A percentile compares a stretch with the other conserved stretches of the same genome.
These are phyloP conservation scores for Backusella mclennaniae DNA, from an alignment of 192 early-diverging fungal species.

Conservation along the genomic window DNA sequence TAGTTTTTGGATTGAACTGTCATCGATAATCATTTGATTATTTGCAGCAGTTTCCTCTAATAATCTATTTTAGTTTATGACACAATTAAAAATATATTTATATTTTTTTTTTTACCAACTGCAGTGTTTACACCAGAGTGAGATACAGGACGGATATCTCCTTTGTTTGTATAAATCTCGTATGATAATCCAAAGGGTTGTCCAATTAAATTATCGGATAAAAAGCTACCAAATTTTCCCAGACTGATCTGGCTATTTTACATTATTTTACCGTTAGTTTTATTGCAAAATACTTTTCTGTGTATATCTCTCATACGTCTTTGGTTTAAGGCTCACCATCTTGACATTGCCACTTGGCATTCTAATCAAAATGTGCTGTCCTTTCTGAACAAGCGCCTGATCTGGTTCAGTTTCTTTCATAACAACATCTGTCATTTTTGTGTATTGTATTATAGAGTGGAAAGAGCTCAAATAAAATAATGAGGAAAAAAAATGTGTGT, in stretches of 20 bases:
- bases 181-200: constrained; percentile 79
- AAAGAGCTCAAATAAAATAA: neutral
- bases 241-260: constrained; percentile 55
- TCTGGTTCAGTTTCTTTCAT: neutral
- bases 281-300: no score
- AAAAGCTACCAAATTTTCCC: constrained; percentile 92
- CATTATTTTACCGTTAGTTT: no score
- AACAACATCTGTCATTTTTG: neutral
- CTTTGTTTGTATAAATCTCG: constrained; percentile 72
- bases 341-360: constrained; percentile 88
- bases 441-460: neutral
- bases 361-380: constrained; percentile 68
- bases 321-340: constrained; percentile 64
- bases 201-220: constrained; percentile 78
- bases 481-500: neutral
- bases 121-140: constrained; percentile 1
- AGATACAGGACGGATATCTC: constrained; percentile 38
- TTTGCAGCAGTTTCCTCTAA: constrained; percentile 74
- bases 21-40: constrained; percentile 81
- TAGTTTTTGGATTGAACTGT: constrained; percentile 73
- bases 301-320: constrained; percentile 39
- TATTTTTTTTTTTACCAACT: constrained; percentile 22
- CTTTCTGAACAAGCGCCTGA: neutral
- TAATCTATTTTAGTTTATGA: neutral
- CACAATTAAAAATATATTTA: neutral